Evolutionary conservation across 2,329 filamentous ascomycete species (phyloP).

Genomic region (Thielaviopsis ethacetica): DNA sequence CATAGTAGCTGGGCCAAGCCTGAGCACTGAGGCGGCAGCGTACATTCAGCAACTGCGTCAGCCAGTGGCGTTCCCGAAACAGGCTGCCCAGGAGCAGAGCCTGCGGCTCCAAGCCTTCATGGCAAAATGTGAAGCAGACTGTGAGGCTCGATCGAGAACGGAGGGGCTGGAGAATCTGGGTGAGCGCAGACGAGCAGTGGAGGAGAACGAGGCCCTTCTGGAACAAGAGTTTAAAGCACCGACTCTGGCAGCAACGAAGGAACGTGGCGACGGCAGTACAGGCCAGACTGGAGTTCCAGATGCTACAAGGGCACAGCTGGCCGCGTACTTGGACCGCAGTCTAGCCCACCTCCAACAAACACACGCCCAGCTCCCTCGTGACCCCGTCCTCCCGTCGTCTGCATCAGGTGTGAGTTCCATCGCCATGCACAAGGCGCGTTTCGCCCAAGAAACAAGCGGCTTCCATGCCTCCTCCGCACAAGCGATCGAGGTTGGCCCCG

Average conservation of each 20-base stretch:
- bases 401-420: not conserved
- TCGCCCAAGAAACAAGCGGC: not conserved
- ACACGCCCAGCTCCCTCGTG: not conserved
- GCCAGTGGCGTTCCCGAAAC: not conserved
- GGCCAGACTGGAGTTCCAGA: constrained; percentile 14
- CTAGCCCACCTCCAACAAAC: constrained; percentile 26
- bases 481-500: not conserved
- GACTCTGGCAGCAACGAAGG: not conserved
- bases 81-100: not conserved
- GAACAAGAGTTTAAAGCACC: constrained; percentile 29
- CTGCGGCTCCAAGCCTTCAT: not conserved
- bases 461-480: not conserved
- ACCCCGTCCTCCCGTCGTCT: not conserved
- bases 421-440: not conserved
- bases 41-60: not conserved
- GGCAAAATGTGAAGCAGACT: constrained; percentile 26
- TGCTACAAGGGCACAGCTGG: constrained; percentile 29
- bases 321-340: constrained; percentile 31
- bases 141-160: constrained; percentile 17
- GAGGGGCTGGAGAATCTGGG: not conserved
- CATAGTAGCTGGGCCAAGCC: constrained; percentile 19
- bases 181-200: constrained; percentile 25
- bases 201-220: constrained; percentile 30
- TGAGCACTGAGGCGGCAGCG: not conserved
- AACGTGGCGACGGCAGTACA: not conserved